Base-by-base conservation (phyloP, 2,329 filamentous ascomycete species). In the Trichothecium sympodiale region DNA sequence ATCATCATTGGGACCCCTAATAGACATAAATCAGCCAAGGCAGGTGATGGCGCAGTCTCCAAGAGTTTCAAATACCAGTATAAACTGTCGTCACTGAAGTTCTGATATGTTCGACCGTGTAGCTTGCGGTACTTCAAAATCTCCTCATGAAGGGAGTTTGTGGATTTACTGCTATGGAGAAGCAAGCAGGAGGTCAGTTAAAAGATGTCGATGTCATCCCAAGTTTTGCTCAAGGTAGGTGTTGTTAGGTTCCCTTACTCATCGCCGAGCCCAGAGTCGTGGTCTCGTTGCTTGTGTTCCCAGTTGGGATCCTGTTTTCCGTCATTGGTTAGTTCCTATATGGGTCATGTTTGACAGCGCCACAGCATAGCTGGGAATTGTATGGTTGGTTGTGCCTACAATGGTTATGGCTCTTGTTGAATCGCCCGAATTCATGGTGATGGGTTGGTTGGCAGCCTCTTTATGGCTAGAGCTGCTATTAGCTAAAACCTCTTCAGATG, bases 61-160 rank as follows among this genome's bases (percentile, higher is more conserved):
- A 10, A 18, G 17, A 10, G 12, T 15, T 26, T 13, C 10, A 36
- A 30, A 13, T 16, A 41, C 44, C 47, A 48, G 35, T 47, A 48
- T 16, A 41, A 10, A 25, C 43, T 8, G 38, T 43, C 12, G 33
- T 37, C 29, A 25, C 38, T 40, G 31, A 38, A 51, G 35, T 42
- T 46, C 37, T 56, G 54, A 34, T 48, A 56, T 5, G 47, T 52
- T 6, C 54, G 43, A 14, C 54, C 54, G 17, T 54, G 41, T 15
- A 56, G 37, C 8, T 42, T 47, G 9, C 52, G 44, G 41, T 54
- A 55, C 3, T 47, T 35, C 7, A 53, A 40, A 17, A 55, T 53
- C 6, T 25, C 20, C 20, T 25, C 20, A 25, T 25, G 10, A 6
- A 25, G 20, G 10, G 20, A 25, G 20, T 25, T 6, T 25, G 20